Evolutionary conservation across 306 rosid species (phyloP), one percentile per base, ranked within the genome.

Genomic region (Mimosa pudica): DNA sequence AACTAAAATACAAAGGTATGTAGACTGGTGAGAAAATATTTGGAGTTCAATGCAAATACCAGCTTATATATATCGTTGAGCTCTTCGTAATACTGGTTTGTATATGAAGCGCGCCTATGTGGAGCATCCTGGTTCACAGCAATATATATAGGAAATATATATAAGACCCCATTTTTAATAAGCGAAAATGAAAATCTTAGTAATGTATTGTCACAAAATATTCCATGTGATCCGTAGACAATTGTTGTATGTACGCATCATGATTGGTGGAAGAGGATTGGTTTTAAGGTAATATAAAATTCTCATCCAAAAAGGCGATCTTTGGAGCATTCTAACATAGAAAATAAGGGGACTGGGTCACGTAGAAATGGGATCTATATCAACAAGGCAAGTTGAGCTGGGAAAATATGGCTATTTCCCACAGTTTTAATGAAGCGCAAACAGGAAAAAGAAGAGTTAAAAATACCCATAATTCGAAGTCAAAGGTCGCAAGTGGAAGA

Each of bases 121-220:
- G 89, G 92, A 88, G 67, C 84, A 81, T 76, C 82, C 77, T 58
- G 76, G 88, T 80, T 84, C 89, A 84, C 85, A 85, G 82, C 85
- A 85, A 70, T 76, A 89, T 81, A 70, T 76, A 89, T 81, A 35
- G 83, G 86, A 79, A 83, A 70, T 77, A 71, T 16, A 70, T 77
- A 71, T 16, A 83, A 86, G 60, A 82, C 47, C 17, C 75, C 30
- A 35, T 35, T 66, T 65, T 35, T 38, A 17, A 72, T 71, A 7
- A 32, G 58, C 55, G 13, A 49, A 11, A 49, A 48, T 48, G 13
- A 10, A 10, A 48, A 48, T 48, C 11, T 10, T 13, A 10, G 14
- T 13, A 49, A 2, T 68, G 66, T 47, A 41, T 62, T 77, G 76
- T 77, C 75, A 69, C 71, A 62, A 52, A 78, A 48, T 12, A 49